phyloP scores from a whole-genome alignment of 2,329 filamentous ascomycete species.

The Raffaelea deltoideospora region DNA sequence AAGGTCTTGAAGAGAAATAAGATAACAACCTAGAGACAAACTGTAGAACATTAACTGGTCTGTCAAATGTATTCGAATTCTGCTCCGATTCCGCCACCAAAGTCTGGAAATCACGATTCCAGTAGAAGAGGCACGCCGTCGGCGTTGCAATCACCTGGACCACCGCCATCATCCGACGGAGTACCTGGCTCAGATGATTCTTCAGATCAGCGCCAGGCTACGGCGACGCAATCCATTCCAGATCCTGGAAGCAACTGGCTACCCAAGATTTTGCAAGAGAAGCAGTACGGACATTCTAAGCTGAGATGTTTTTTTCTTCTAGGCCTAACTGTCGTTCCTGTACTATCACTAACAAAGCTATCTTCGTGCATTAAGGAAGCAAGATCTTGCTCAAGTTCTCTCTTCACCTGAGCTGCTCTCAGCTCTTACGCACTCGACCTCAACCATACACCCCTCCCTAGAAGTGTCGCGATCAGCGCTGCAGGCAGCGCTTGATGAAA shows the following conservation, averaged over 20 bases:
- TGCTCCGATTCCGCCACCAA: conserved; percentile 57
- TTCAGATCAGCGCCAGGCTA: too few relatives aligned
- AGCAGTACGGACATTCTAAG: conserved; percentile 45
- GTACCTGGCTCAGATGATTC: too few relatives aligned
- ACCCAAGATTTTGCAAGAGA: conserved; percentile 60
- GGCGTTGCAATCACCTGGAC: conserved; percentile 27
- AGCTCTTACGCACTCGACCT: conserved; percentile 54
- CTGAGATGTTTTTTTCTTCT: background rate
- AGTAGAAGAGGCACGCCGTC: conserved; percentile 53
- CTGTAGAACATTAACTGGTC: too few relatives aligned
- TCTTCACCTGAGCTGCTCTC: conserved; percentile 50
- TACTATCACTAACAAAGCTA: background rate
- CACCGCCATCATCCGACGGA: conserved; percentile 22
- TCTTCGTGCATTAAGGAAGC: conserved; percentile 39
- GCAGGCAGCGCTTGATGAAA: conserved; percentile 50
- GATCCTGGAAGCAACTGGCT: conserved; percentile 64
- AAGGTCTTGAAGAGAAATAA: background rate
- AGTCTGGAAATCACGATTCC: conserved; percentile 52
- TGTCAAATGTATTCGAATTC: conserved; percentile 29
- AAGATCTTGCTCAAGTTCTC: conserved; percentile 60
- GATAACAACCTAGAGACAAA: background rate
- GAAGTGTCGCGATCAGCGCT: conserved; percentile 49
- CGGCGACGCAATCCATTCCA: conserved; percentile 23
- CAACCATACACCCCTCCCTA: conserved; percentile 58
- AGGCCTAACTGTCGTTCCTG: background rate